These are phyloP conservation scores for Echeveria elegans DNA, from an alignment of 164 flowering plant species.

Conservation along the genomic window DNA sequence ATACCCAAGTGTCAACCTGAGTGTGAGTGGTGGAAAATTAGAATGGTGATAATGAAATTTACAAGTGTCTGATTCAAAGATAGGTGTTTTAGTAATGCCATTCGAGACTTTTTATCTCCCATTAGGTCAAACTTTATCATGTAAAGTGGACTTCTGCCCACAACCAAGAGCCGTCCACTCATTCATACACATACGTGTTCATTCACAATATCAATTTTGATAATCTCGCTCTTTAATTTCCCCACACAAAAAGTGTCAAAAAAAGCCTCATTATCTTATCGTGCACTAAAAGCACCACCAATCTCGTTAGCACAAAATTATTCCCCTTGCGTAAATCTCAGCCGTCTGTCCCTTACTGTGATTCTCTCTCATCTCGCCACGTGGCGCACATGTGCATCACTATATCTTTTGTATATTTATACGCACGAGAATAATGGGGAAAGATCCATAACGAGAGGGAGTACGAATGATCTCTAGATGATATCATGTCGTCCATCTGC, in stretches of 20 bases:
- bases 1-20: no score
- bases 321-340: not conserved
- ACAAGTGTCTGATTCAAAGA: not conserved
- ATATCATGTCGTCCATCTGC: constrained; percentile 20
- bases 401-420: no score
- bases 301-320: not conserved
- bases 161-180: constrained; percentile 5
- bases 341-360: not conserved
- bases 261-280: constrained; percentile 2
- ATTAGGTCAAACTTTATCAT: not conserved
- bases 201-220: not conserved
- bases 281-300: not conserved
- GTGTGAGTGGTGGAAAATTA: no score
- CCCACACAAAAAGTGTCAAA: not conserved
- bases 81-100: no score
- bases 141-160: constrained; percentile 4
- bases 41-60: not conserved
- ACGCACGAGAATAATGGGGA: no score
- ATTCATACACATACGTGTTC: not conserved
- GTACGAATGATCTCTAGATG: constrained; percentile 21
- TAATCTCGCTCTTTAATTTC: not conserved
- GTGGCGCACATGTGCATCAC: not conserved
- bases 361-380: no score
- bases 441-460: not conserved
- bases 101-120: not conserved